phyloP scores from a whole-genome alignment of 208 protist genomes.

The Leishmania mexicana region DNA sequence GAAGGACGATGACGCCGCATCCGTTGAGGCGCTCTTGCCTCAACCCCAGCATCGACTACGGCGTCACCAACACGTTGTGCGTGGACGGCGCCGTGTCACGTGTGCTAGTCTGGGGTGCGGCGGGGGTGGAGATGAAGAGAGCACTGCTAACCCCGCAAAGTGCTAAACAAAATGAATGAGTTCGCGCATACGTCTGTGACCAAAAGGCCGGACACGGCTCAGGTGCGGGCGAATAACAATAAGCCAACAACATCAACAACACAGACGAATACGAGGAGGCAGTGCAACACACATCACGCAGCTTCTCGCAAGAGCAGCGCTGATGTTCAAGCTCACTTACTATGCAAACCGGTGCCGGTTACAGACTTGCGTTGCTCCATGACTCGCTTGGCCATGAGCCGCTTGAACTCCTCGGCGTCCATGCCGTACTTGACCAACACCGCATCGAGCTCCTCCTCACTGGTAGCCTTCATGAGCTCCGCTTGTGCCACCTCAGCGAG shows the following conservation, averaged over 20 bases:
- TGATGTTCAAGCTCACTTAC: neutral
- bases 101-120: neutral
- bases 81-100: neutral
- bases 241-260: neutral
- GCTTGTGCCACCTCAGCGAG: constrained; percentile 55
- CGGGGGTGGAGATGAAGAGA: neutral
- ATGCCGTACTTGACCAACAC: constrained; percentile 87
- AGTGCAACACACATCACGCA: neutral
- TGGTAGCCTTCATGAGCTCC: constrained; percentile 48
- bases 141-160: neutral
- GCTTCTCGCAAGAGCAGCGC: neutral
- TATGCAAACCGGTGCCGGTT: neutral
- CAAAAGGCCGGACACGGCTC: neutral
- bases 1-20: neutral
- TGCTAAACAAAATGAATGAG: neutral
- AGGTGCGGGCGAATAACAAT: neutral
- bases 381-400: constrained; percentile 50
- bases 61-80: neutral
- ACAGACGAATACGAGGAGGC: neutral
- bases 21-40: neutral
- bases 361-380: constrained; percentile 31
- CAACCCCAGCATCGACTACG: neutral
- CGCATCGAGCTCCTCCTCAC: constrained; percentile 52
- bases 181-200: neutral
- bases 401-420: constrained; percentile 62